Evolutionary conservation across 306 rosid species (phyloP).

Genomic region (Crataegus laevigata): DNA sequence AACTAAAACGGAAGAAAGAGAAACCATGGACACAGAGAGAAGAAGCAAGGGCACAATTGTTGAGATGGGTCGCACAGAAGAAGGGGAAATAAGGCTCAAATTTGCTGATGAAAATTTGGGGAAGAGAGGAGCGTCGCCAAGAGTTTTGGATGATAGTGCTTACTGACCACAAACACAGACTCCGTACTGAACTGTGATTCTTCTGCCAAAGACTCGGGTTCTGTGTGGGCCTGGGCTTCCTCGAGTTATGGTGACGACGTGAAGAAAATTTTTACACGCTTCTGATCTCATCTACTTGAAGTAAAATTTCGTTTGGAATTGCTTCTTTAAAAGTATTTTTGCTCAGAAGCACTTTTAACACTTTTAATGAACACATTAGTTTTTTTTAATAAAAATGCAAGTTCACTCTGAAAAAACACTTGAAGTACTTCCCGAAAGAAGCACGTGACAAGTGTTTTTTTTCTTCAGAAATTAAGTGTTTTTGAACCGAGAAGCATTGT

Average conservation of each 20-base stretch:
- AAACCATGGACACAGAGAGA: neutral
- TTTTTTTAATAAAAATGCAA: too few species aligned
- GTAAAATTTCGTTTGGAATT: too few species aligned
- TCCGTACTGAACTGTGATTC: neutral
- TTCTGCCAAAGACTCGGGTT: neutral
- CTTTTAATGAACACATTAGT: too few species aligned
- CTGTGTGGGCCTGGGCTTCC: neutral
- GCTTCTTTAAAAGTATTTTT: too few species aligned
- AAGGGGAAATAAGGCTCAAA: constrained; percentile 1
- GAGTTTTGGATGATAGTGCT: neutral
- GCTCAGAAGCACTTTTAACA: rapidly evolving
- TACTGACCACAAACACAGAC: neutral
- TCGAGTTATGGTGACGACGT: too few species aligned
- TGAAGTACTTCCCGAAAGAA: rapidly evolving
- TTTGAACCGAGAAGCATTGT: too few species aligned
- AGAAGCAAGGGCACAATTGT: neutral
- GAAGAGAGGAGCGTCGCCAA: neutral
- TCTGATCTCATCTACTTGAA: too few species aligned
- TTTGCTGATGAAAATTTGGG: neutral
- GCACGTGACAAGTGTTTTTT: rapidly evolving
- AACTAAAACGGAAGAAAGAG: neutral
- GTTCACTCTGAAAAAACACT: too few species aligned
- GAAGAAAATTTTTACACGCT: too few species aligned
- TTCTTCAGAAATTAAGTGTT: too few species aligned
- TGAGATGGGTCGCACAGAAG: constrained; percentile 7